Evolutionary conservation across 805 yeast species (phyloP), one percentile per base, ranked within the genome.

Genomic region (Cephaloascus fragrans): DNA sequence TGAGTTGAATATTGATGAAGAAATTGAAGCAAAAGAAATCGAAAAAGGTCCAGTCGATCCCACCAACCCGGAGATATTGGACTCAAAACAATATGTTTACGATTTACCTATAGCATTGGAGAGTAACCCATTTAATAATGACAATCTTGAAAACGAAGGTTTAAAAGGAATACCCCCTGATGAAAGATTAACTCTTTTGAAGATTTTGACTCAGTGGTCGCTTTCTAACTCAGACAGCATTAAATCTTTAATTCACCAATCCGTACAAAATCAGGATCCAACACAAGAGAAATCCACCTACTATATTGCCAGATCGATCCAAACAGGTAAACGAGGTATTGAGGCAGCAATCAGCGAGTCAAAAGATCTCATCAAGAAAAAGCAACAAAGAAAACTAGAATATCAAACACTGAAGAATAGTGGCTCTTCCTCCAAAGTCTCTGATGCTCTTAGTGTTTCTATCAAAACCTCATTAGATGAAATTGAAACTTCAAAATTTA

Each of bases 231-330:
- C 67, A 1, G 62, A 61, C 19, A 39, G 43, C 2, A 47, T 67
- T 12, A 60, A 53, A 42, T 36, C 48, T 3, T 44, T 33, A n/a
- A 17, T 33, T 6, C 14, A 33, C 23, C 6, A 12, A 9, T 9
- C 19, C 14, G 8, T 12, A 16, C 56, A 49, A 37, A 38, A 47
- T 18, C 67, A 59, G 39, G 69, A 66, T 38, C 42, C 57, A 12
- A 58, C 65, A 0, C 68, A 69, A 2, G 69, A 62, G 26, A 57
- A 58, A 35, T 67, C 61, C 23, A 61, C 69, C 1, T 44, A 42
- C 18, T 66, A 64, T 37, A 70, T 49, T 2, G 44, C 67, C 1
- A 48, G 69, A 20, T 44, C 68, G 0, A 44, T 65, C 0, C 39
- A 62, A n/a, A 52, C 53, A 42, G 72, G 72, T 1, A 51, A 57